phyloP scores from a whole-genome alignment of 352 stramenopile genomes.

The Lagenidium sp. region DNA sequence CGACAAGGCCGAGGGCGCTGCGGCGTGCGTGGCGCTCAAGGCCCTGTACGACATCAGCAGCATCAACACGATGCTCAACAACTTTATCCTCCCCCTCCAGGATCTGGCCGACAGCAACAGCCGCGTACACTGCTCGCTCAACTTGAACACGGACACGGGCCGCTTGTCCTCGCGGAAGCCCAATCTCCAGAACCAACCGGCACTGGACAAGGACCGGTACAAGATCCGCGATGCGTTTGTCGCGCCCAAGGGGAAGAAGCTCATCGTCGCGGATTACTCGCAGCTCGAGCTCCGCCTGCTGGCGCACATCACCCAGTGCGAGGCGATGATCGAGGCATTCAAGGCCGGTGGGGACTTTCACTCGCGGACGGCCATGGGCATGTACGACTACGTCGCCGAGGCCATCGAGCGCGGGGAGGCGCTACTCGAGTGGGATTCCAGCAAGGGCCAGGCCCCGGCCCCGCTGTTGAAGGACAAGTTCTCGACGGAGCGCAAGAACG shows the following conservation, averaged over 20 bases:
- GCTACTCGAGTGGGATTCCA: conserved; percentile 97
- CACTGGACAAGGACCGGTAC: conserved; percentile 82
- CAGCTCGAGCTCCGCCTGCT: conserved; percentile 99
- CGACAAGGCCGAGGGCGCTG: conserved; percentile 84
- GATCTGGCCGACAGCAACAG: conserved; percentile 90
- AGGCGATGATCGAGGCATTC: conserved; percentile 98
- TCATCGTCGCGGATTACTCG: conserved; percentile 99
- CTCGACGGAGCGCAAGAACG: conserved; percentile 94
- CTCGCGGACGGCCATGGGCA: conserved; percentile 95
- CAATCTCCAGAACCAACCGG: conserved; percentile 98
- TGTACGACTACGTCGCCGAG: conserved; percentile 98
- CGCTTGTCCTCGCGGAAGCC: conserved; percentile 94
- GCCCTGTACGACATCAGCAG: conserved; percentile 94
- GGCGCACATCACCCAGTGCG: conserved; percentile 97
- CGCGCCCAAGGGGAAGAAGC: conserved; percentile 84
- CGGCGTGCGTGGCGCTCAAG: conserved; percentile 93
- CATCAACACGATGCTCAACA: conserved; percentile 99
- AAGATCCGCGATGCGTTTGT: conserved; percentile 92
- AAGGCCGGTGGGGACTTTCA: conserved; percentile 90
- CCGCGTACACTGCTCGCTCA: conserved; percentile 97
- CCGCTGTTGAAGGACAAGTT: conserved; percentile 98
- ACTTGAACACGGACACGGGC: conserved; percentile 99
- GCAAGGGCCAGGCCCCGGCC: conserved; percentile 83
- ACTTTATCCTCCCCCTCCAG: conserved; percentile 92
- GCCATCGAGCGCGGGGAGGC: conserved; percentile 94